phyloP scores from a whole-genome alignment of 2,329 filamentous ascomycete genomes.

The Aspergillus floridensis region DNA sequence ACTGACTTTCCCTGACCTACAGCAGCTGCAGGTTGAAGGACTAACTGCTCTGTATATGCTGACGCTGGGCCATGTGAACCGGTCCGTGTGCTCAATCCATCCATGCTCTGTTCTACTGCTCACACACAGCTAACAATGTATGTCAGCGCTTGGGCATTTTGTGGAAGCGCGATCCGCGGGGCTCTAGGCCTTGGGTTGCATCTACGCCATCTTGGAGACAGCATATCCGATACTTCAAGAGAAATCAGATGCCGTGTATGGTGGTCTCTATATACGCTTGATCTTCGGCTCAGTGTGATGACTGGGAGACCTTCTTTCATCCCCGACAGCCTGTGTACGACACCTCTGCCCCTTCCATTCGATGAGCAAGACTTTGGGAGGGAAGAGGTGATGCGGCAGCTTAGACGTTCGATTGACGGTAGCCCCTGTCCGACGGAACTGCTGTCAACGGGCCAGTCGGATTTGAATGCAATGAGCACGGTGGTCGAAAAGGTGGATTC shows the following conservation, averaged over 20 bases:
- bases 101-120: not conserved
- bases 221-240: conserved; percentile 40
- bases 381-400: conserved; percentile 28
- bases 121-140: conserved; percentile 1
- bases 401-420: conserved; percentile 25
- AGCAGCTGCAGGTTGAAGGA: conserved; percentile 45
- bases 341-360: conserved; percentile 42
- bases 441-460: not conserved
- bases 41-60: conserved; percentile 44
- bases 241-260: conserved; percentile 46
- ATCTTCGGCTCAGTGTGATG: conserved; percentile 43
- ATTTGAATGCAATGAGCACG: not conserved
- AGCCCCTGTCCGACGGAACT: conserved; percentile 21
- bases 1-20: conserved; percentile 42
- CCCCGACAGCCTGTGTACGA: conserved; percentile 41
- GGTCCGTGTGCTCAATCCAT: conserved; percentile 27
- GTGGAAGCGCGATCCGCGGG: conserved; percentile 40
- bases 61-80: conserved; percentile 42
- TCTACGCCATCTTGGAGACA: conserved; percentile 39
- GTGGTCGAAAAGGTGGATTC: not conserved
- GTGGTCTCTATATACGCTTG: conserved; percentile 46
- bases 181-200: conserved; percentile 45
- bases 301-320: conserved; percentile 47
- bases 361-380: conserved; percentile 42
- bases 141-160: conserved; percentile 43